Percentiles rank a stretch among this genome's conserved stretches.
phyloP scores from a whole-genome alignment of 1,284 basidiomycete genomes.

The Volvariella surrecta region DNA sequence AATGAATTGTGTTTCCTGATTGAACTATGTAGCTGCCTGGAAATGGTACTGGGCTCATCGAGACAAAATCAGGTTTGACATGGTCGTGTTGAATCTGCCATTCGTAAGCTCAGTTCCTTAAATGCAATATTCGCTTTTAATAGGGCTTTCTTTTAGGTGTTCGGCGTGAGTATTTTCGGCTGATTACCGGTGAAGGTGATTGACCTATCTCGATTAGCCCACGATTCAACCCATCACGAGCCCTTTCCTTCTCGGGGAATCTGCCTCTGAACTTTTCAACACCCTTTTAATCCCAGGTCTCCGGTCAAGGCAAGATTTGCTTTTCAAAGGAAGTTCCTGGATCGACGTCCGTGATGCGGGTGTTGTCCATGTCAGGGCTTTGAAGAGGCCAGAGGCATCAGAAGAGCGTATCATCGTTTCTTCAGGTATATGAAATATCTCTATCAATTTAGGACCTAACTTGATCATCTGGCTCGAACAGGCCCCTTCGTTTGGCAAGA shows the following conservation, averaged over 20 bases:
- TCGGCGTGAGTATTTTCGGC: conserved; percentile 18
- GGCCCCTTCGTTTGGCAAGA: conserved; percentile 10
- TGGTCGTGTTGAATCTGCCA: conserved; percentile 34
- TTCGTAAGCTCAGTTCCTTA: conserved; percentile 20
- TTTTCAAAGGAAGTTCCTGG: conserved; percentile 12
- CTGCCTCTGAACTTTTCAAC: conserved; percentile 1
- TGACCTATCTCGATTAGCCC: conserved; percentile 1
- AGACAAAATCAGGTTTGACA: conserved; percentile 29
- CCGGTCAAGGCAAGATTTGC: conserved; percentile 8
- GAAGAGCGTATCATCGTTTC: conserved; percentile 22
- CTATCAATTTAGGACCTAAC: not conserved
- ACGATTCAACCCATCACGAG: conserved; percentile 1
- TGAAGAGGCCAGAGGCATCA: conserved; percentile 21
- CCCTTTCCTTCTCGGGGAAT: conserved; percentile 1
- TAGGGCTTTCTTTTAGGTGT: conserved; percentile 17
- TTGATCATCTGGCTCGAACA: not conserved
- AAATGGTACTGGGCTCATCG: conserved; percentile 31
- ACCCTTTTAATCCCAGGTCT: conserved; percentile 6
- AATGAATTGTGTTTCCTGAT: not conserved
- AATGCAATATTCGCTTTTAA: not conserved
- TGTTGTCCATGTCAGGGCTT: conserved; percentile 17
- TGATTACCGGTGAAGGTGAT: not conserved
- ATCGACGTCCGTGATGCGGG: conserved; percentile 24
- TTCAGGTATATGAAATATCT: conserved; percentile 12
- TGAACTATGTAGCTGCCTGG: conserved; percentile 31